A percentile compares a stretch with the other conserved stretches of the same genome.
Conservation (phyloP, 2,329 filamentous ascomycete genomes). For the Thermothelomyces thermophilus region DNA sequence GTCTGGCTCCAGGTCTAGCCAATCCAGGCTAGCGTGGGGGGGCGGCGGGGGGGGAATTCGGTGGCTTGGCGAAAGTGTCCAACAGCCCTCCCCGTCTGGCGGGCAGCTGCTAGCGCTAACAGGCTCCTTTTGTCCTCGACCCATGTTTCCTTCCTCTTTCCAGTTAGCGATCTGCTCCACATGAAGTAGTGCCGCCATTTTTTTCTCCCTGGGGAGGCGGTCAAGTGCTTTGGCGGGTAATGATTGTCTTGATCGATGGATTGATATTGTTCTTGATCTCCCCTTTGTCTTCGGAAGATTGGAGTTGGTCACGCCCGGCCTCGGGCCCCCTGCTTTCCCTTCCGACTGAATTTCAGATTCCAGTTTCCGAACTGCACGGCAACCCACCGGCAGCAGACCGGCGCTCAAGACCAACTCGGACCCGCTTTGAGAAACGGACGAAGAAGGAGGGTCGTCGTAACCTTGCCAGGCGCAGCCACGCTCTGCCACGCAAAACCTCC, state of each 20-base stretch:
- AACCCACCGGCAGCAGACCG: neutral
- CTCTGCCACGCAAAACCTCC: neutral
- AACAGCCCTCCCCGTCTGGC: neutral
- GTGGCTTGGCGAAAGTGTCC: slow-evolving; percentile 4
- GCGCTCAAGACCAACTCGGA: neutral
- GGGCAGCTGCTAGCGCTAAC: slow-evolving; percentile 1
- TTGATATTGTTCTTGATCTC: slow-evolving; percentile 18
- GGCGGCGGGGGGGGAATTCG: too few species aligned
- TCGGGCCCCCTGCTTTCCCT: neutral
- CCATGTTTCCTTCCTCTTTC: neutral
- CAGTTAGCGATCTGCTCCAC: neutral
- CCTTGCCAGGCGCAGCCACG: neutral
- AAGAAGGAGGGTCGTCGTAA: neutral
- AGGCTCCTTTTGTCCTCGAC: slow-evolving; percentile 1
- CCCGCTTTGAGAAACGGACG: neutral
- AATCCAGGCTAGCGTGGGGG: neutral
- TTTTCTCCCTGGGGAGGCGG: slow-evolving; percentile 2
- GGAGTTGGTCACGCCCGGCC: neutral
- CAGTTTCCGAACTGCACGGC: slow-evolving; percentile 7
- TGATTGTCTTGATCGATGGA: slow-evolving; percentile 12
- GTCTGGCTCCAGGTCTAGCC: neutral
- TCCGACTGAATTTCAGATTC: slow-evolving; percentile 1
- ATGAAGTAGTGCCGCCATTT: neutral
- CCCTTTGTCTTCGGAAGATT: slow-evolving; percentile 4
- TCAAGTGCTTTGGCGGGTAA: slow-evolving; percentile 4